Base-by-base conservation (phyloP, 768 basidiomycete genomes). In the Russula brevipes region DNA sequence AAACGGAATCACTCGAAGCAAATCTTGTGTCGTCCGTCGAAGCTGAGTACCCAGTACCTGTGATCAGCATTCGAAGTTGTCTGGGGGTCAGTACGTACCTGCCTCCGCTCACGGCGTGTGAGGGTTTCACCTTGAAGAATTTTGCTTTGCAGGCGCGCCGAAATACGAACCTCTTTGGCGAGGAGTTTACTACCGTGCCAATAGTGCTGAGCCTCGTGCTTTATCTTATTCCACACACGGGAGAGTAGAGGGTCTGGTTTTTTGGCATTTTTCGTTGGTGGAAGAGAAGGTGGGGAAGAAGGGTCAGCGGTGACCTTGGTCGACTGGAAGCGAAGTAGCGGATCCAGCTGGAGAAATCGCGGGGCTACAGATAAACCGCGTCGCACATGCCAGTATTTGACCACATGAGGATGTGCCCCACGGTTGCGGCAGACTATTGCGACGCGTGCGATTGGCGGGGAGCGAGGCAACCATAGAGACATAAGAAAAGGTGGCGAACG, bases 131-230 rank as follows among this genome's bases (percentile, higher is more conserved):
- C 97, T 61, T 93, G 91, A 30, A 99, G 76, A 55, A 98, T 85
- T 77, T 95, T 93, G 85, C 88, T 91, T 70, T 94, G 89, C 47
- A 99, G 80, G 64, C 94, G 81, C 3, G 82, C 78, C 30, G 91
- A 93, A 66, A 98, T 98, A 66, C 89, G 85, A 58, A 97, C 90
- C 77, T 98, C 97, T 31, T 93, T 91, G 16, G 91, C 94, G 53
- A 99, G 81, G 5, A 99, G 84, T 72, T 97, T 97, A 1, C 91
- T 83, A 11, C 97, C 96, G 66, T 94, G 88, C 95, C 95, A 98
- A 74, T 98, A 99, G 74, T 99, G 96, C 62, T 85, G 82, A 0
- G 88, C 94, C 75, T 98, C 97, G 70, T 98, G 91, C 78, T 98
- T 99, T 65, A 98, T 86, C 69, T 86, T 90, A 68, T 88, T 89